phyloP scores from a whole-genome alignment of 768 basidiomycete genomes.

The Chlorophyllum brunneum region DNA sequence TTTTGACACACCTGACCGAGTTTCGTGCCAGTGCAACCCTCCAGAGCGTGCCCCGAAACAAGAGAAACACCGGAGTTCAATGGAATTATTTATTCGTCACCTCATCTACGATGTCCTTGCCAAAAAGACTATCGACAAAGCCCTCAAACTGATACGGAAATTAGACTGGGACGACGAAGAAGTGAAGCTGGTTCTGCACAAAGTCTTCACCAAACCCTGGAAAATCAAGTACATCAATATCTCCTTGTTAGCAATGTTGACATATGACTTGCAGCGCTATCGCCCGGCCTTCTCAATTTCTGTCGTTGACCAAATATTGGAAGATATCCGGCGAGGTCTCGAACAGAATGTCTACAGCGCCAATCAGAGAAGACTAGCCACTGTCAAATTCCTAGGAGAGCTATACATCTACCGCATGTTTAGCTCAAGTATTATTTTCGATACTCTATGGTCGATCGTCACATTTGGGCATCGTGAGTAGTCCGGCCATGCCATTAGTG shows the following conservation, averaged over 20 bases:
- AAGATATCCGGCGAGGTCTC: constrained; percentile 85
- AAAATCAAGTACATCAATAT: constrained; percentile 93
- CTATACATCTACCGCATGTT: constrained; percentile 94
- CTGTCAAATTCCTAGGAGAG: constrained; percentile 94
- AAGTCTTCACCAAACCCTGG: constrained; percentile 97
- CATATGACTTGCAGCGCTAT: constrained; percentile 92
- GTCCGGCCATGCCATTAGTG: not conserved
- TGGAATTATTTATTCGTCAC: constrained; percentile 94
- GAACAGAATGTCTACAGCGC: constrained; percentile 94
- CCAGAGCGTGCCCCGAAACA: constrained; percentile 87
- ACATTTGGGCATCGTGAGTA: constrained; percentile 94
- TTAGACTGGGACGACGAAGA: constrained; percentile 88
- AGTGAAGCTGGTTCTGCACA: constrained; percentile 65
- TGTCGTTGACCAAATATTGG: constrained; percentile 92
- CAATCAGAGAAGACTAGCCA: constrained; percentile 89
- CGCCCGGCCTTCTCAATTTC: constrained; percentile 84
- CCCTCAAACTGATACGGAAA: constrained; percentile 88
- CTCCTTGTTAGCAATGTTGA: constrained; percentile 86
- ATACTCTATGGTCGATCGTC: constrained; percentile 89
- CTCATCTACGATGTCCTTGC: constrained; percentile 91
- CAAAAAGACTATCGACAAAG: constrained; percentile 94
- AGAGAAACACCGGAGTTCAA: constrained; percentile 79
- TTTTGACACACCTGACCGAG: not conserved
- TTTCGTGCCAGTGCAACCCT: constrained; percentile 76
- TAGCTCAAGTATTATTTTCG: constrained; percentile 87